These are phyloP conservation scores for Posidonia oceanica DNA, from an alignment of 116 monocot genomes.

Conservation along the genomic window DNA sequence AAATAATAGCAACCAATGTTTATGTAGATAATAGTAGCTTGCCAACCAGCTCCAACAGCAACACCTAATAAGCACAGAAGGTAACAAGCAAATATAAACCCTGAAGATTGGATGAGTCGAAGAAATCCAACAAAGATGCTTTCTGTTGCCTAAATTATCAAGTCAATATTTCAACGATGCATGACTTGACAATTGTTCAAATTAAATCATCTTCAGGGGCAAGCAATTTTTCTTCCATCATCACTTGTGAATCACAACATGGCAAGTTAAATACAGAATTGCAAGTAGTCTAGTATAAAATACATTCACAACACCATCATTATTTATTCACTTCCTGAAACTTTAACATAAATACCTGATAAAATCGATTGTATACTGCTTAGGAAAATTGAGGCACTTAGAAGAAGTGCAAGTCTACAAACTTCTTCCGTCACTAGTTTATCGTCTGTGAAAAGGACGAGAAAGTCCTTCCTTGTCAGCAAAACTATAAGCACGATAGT, in stretches of 20 bases:
- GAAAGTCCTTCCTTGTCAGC: slow-evolving; percentile 17
- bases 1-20: slow-evolving; percentile 50
- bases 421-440: slow-evolving; percentile 20
- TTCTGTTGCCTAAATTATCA: neutral
- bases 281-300: neutral
- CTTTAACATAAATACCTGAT: slow-evolving; percentile 19
- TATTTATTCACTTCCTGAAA: neutral
- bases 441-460: slow-evolving; percentile 21
- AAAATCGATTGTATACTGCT: slow-evolving; percentile 38
- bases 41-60: slow-evolving; percentile 60
- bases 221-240: too few species aligned
- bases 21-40: slow-evolving; percentile 32
- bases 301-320: neutral
- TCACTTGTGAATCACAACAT: too few species aligned
- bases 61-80: slow-evolving; percentile 22
- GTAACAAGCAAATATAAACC: neutral
- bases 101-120: neutral
- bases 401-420: slow-evolving; percentile 11
- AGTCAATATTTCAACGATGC: too few species aligned
- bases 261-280: neutral
- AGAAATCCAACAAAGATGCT: neutral
- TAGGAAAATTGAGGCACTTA: slow-evolving; percentile 23
- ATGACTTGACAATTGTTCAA: too few species aligned
- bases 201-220: too few species aligned
- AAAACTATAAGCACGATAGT: slow-evolving; percentile 19